These are phyloP conservation scores for Neonothopanus nambi DNA, from an alignment of 1,284 basidiomycete species.

Conservation along the genomic window DNA sequence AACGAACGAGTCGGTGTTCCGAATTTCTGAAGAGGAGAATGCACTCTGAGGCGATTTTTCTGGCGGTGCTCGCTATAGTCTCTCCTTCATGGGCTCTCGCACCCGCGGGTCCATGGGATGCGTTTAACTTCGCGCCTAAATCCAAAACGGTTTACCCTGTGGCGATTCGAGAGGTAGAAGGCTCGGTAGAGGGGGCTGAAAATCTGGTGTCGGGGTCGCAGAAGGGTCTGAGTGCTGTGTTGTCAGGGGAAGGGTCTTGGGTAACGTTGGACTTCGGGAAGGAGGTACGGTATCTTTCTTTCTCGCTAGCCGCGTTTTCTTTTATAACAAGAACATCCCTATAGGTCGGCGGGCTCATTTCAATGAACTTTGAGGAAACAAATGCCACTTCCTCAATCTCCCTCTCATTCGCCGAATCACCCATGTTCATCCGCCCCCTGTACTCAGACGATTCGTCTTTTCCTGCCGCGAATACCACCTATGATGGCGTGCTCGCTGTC, in stretches of 20 bases:
- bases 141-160: conserved; percentile 41
- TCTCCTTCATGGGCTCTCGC: conserved; percentile 22
- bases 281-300: conserved; percentile 32
- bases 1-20: too few relatives aligned
- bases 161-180: conserved; percentile 33
- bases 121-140: conserved; percentile 44
- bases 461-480: conserved; percentile 40
- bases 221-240: conserved; percentile 29
- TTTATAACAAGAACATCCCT: not conserved
- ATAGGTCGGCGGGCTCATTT: conserved; percentile 48
- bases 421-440: conserved; percentile 41
- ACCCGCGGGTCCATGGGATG: conserved; percentile 44
- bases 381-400: conserved; percentile 33
- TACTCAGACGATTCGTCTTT: conserved; percentile 47
- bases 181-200: conserved; percentile 29
- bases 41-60: too few relatives aligned
- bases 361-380: conserved; percentile 36
- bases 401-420: conserved; percentile 49
- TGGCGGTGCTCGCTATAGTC: not conserved
- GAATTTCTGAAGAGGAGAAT: too few relatives aligned
- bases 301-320: not conserved
- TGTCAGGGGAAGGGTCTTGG: conserved; percentile 37
- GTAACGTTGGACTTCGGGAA: conserved; percentile 46
- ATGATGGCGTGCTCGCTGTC: conserved; percentile 48
- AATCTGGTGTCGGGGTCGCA: conserved; percentile 31